Conservation (phyloP, 495 filamentous ascomycete species). For the Neurospora hispaniola region DNA sequence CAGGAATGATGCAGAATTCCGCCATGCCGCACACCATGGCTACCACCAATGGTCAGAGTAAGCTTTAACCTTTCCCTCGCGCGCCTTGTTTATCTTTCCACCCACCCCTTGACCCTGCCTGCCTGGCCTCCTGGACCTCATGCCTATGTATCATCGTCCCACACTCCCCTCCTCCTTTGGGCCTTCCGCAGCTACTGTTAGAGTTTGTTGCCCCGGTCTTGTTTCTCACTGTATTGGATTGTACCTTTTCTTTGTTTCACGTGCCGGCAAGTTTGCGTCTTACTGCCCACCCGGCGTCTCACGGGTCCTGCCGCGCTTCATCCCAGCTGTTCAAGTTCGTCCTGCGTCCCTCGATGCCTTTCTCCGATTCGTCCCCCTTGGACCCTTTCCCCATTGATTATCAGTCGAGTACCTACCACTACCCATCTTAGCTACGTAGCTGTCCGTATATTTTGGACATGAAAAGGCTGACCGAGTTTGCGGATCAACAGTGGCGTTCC, state of each 20-base stretch:
- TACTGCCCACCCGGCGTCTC: not conserved
- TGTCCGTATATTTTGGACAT: not conserved
- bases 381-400: not conserved
- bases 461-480: constrained; percentile 9
- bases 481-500: constrained; percentile 37
- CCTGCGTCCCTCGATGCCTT: not conserved
- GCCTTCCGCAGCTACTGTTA: constrained; percentile 3
- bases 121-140: not conserved
- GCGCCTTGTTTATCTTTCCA: constrained; percentile 12
- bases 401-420: not conserved
- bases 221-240: not conserved
- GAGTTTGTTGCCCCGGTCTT: constrained; percentile 2
- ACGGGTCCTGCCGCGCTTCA: not conserved
- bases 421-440: constrained; percentile 1
- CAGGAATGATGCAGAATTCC: constrained; percentile 45
- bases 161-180: constrained; percentile 4
- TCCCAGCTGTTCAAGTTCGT: not conserved
- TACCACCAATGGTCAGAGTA: constrained; percentile 39
- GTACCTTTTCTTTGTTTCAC: not conserved
- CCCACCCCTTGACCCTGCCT: not conserved
- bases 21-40: constrained; percentile 39
- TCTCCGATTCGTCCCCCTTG: not conserved
- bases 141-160: constrained; percentile 3
- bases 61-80: constrained; percentile 15
- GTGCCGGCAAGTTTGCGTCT: not conserved